phyloP scores from a whole-genome alignment of 1,284 basidiomycete species.

The Heterobasidion annosum region DNA sequence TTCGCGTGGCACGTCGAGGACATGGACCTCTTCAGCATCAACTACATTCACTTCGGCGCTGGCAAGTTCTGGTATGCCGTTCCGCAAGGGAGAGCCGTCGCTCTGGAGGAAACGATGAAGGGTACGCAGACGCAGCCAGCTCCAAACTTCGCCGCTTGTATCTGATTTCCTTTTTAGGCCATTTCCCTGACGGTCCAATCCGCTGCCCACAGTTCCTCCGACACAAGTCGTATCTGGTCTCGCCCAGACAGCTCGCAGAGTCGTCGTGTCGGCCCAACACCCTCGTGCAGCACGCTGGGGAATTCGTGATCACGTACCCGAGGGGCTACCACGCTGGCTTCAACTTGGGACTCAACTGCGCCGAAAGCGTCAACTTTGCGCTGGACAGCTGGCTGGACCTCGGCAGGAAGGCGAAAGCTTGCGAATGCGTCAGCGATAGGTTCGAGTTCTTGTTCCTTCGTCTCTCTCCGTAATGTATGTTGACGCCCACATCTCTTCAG shows the following conservation, averaged over 20 bases:
- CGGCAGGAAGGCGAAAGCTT: slow-evolving; percentile 75
- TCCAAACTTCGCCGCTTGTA: not conserved
- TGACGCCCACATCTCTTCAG: slow-evolving; percentile 28
- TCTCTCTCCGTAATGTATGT: not conserved
- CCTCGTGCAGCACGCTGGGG: slow-evolving; percentile 84
- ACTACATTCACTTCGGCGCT: slow-evolving; percentile 98
- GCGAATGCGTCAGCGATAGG: slow-evolving; percentile 81
- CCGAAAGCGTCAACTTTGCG: slow-evolving; percentile 97
- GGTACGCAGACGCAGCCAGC: slow-evolving; percentile 32
- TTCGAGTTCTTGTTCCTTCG: slow-evolving; percentile 21
- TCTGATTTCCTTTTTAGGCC: slow-evolving; percentile 37
- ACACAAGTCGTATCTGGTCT: slow-evolving; percentile 95
- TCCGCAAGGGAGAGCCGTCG: slow-evolving; percentile 74
- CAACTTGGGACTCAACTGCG: slow-evolving; percentile 96
- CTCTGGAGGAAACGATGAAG: slow-evolving; percentile 77
- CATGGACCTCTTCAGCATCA: slow-evolving; percentile 98
- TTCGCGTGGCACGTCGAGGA: slow-evolving; percentile 99
- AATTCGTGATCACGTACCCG: slow-evolving; percentile 96
- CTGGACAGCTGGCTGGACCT: slow-evolving; percentile 92
- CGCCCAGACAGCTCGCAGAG: slow-evolving; percentile 75
- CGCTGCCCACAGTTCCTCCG: slow-evolving; percentile 90
- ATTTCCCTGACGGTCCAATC: slow-evolving; percentile 80
- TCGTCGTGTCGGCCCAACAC: slow-evolving; percentile 81
- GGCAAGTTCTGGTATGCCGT: slow-evolving; percentile 97
- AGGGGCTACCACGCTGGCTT: slow-evolving; percentile 95